Conservation (phyloP, 345 rosid species). For the Ceriops tagal region DNA sequence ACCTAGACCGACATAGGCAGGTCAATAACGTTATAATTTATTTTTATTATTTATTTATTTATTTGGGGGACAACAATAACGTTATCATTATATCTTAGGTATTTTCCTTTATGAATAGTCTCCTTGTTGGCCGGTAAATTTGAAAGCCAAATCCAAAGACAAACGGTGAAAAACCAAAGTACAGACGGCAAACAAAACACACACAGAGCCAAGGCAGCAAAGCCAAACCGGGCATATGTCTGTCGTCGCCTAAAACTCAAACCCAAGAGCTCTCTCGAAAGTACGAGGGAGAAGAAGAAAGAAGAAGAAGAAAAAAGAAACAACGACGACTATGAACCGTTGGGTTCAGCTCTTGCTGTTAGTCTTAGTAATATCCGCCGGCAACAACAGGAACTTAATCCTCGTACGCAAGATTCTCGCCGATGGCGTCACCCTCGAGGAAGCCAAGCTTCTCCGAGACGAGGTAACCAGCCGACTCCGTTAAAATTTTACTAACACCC, state of each 20-base stretch:
- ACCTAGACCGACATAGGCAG: too few relatives aligned
- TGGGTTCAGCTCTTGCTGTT: not conserved
- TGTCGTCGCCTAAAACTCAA: not conserved
- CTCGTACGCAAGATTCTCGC: constrained; percentile 37
- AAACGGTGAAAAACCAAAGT: too few relatives aligned
- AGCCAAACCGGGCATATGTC: not conserved
- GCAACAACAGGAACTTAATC: constrained; percentile 3
- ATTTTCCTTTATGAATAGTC: too few relatives aligned
- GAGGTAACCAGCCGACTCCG: constrained; percentile 44
- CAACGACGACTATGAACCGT: constrained; percentile 8
- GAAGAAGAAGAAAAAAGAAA: not conserved
- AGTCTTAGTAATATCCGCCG: not conserved
- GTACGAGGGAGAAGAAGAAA: not conserved
- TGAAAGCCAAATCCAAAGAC: too few relatives aligned
- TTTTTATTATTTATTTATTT: too few relatives aligned
- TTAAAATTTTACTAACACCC: not conserved
- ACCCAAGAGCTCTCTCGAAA: not conserved
- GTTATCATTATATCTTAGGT: too few relatives aligned
- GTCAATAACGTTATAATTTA: too few relatives aligned
- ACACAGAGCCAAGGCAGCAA: too few relatives aligned
- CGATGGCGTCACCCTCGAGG: constrained; percentile 63
- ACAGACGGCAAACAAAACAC: too few relatives aligned
- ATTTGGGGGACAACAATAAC: too few relatives aligned
- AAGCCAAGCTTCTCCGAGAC: constrained; percentile 81
- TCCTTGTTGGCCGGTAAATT: too few relatives aligned